These are phyloP conservation scores for Mortierella sp. DNA, from an alignment of 371 early-diverging fungal genomes.

Conservation along the genomic window DNA sequence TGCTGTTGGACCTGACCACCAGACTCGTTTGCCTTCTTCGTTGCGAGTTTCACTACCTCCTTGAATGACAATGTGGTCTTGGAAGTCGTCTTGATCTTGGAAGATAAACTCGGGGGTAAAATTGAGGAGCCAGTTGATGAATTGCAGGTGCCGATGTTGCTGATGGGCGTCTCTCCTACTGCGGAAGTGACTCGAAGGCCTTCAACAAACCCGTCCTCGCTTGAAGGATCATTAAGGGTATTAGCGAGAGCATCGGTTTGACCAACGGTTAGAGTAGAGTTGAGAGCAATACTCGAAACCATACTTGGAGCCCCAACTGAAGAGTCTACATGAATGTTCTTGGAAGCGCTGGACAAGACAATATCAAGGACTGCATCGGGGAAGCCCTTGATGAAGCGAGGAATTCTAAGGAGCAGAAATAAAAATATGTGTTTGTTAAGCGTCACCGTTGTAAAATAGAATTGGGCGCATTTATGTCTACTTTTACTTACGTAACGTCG, in stretches of 20 bases:
- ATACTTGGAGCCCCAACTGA: no score
- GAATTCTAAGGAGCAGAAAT: no score
- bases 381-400: no score
- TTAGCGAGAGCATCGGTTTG: background rate
- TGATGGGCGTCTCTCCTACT: background rate
- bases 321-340: background rate
- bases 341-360: background rate
- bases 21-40: conserved; percentile 10
- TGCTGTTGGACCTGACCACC: background rate
- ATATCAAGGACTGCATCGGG: background rate
- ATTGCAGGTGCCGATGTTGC: background rate
- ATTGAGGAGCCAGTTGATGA: background rate
- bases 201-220: background rate
- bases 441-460: no score
- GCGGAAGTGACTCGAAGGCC: background rate
- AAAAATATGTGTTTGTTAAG: no score
- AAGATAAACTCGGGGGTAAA: background rate
- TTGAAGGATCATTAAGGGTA: background rate
- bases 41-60: background rate
- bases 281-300: background rate
- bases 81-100: background rate
- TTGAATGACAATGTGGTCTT: background rate
- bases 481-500: no score
- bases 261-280: background rate
- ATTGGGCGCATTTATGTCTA: no score